A percentile compares a stretch with the other conserved stretches of the same genome.
These are phyloP conservation scores for Dactylellina haptotyla DNA, from an alignment of 2,329 filamentous ascomycete species.

Conservation along the genomic window DNA sequence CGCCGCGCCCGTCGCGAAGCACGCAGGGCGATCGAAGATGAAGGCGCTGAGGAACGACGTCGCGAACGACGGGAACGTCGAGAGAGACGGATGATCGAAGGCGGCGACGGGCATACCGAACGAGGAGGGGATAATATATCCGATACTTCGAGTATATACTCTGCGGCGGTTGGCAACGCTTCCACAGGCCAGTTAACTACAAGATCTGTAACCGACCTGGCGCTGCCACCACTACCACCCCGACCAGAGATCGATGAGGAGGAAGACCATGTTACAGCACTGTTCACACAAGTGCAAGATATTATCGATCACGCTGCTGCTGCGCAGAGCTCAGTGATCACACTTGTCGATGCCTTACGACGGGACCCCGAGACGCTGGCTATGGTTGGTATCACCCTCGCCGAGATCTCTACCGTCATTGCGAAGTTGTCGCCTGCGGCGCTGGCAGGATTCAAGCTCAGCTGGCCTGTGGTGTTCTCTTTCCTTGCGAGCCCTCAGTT, in stretches of 20 bases:
- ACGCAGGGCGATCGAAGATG: constrained; percentile 47
- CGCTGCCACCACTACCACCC: constrained; percentile 39
- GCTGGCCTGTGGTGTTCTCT: constrained; percentile 85
- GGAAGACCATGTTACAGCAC: constrained; percentile 48
- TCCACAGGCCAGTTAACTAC: constrained; percentile 45
- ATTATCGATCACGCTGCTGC: constrained; percentile 58
- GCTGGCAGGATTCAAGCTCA: constrained; percentile 77
- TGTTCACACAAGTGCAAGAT: constrained; percentile 56
- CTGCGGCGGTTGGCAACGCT: constrained; percentile 29
- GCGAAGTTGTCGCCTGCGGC: constrained; percentile 86
- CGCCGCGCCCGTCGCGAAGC: constrained; percentile 51
- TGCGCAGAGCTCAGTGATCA: constrained; percentile 70
- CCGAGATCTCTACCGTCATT: constrained; percentile 84
- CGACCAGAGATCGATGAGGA: constrained; percentile 45
- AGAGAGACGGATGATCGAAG: constrained; percentile 40
- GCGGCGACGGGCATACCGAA: constrained; percentile 25
- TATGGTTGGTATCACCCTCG: constrained; percentile 89
- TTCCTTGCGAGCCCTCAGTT: constrained; percentile 92
- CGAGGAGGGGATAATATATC: constrained; percentile 37
- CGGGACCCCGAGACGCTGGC: constrained; percentile 90
- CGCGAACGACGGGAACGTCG: constrained; percentile 36
- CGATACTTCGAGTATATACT: constrained; percentile 48
- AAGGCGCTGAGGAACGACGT: constrained; percentile 29
- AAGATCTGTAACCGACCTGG: constrained; percentile 36
- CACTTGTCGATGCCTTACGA: constrained; percentile 82